Evolutionary conservation across 1,284 basidiomycete genomes (phyloP).

Genomic region (Tetrapyrgos nigripes): DNA sequence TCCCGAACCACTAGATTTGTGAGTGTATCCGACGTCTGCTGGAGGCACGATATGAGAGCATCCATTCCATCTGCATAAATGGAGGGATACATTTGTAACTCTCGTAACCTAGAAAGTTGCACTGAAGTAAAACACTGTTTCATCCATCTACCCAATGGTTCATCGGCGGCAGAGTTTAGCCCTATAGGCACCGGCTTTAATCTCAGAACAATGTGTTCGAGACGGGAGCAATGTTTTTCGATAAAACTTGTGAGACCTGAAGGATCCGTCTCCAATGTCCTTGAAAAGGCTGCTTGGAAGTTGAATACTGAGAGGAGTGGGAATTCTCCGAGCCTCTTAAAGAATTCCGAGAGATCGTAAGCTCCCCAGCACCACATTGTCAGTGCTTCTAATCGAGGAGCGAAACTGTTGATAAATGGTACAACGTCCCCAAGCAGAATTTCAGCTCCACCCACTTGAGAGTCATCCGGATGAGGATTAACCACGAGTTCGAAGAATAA

Average conservation of each 20-base stretch:
- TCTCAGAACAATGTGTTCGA: conserved; percentile 42
- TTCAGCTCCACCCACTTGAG: conserved; percentile 21
- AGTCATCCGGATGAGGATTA: conserved; percentile 27
- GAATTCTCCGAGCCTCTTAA: conserved; percentile 36
- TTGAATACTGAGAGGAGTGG: conserved; percentile 38
- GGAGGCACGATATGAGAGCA: conserved; percentile 35
- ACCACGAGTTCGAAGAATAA: conserved; percentile 45
- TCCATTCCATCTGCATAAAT: conserved; percentile 37
- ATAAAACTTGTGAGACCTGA: conserved; percentile 41
- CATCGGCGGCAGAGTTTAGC: conserved; percentile 34
- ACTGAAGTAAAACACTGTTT: conserved; percentile 20
- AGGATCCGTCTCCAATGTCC: conserved; percentile 38
- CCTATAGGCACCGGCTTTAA: conserved; percentile 42
- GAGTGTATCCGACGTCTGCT: conserved; percentile 37
- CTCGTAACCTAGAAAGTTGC: conserved; percentile 34
- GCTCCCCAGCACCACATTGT: conserved; percentile 44
- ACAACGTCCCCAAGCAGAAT: conserved; percentile 37
- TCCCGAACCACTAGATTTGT: conserved; percentile 41
- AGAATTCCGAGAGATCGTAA: conserved; percentile 43
- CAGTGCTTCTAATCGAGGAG: conserved; percentile 35
- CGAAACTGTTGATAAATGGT: conserved; percentile 43
- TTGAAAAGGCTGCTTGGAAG: conserved; percentile 46
- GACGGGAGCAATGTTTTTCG: conserved; percentile 29
- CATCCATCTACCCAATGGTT: conserved; percentile 41
- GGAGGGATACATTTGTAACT: conserved; percentile 48